Percentiles rank a stretch among this genome's conserved stretches.
These are phyloP conservation scores for Dentipellis fragilis DNA, from an alignment of 768 basidiomycete genomes.

Conservation along the genomic window DNA sequence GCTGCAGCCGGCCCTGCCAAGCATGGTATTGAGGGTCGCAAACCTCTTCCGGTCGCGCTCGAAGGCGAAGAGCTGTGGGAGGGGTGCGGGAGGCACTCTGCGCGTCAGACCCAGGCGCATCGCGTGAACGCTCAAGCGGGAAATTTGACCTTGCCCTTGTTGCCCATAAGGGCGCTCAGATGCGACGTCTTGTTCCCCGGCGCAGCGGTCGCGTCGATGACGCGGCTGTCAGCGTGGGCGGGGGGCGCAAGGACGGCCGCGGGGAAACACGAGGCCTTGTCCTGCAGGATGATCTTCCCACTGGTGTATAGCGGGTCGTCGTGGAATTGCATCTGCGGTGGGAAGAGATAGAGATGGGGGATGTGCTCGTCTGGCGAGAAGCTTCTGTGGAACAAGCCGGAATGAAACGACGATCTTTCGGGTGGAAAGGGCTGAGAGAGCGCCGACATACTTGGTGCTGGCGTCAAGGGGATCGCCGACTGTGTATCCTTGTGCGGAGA, in stretches of 20 bases:
- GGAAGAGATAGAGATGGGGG: slow-evolving; percentile 70
- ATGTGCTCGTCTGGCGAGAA: slow-evolving; percentile 77
- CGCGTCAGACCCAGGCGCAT: slow-evolving; percentile 11
- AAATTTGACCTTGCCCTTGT: slow-evolving; percentile 58
- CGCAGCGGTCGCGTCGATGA: slow-evolving; percentile 92
- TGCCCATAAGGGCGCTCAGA: slow-evolving; percentile 78
- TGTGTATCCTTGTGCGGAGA: slow-evolving; percentile 46
- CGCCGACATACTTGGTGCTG: slow-evolving; percentile 6
- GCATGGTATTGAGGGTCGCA: slow-evolving; percentile 76
- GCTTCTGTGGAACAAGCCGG: slow-evolving; percentile 27
- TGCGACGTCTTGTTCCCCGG: slow-evolving; percentile 98
- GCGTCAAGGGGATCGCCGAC: slow-evolving; percentile 35
- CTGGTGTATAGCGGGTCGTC: slow-evolving; percentile 60
- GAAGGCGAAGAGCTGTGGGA: slow-evolving; percentile 66
- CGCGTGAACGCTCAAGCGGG: too few species aligned
- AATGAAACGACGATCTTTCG: too few species aligned
- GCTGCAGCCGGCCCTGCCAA: slow-evolving; percentile 69
- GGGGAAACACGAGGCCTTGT: slow-evolving; percentile 97
- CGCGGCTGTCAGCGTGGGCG: slow-evolving; percentile 36
- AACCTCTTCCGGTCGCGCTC: slow-evolving; percentile 81
- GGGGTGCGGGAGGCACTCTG: background rate
- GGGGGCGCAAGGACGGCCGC: slow-evolving; percentile 79
- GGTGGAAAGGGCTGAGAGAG: too few species aligned
- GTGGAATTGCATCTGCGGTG: slow-evolving; percentile 56
- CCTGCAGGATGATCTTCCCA: slow-evolving; percentile 87